Percentiles rank a stretch among this genome's conserved stretches.
Evolutionary conservation across 345 rosid species (phyloP).

Genomic region (Trapa incisa): DNA sequence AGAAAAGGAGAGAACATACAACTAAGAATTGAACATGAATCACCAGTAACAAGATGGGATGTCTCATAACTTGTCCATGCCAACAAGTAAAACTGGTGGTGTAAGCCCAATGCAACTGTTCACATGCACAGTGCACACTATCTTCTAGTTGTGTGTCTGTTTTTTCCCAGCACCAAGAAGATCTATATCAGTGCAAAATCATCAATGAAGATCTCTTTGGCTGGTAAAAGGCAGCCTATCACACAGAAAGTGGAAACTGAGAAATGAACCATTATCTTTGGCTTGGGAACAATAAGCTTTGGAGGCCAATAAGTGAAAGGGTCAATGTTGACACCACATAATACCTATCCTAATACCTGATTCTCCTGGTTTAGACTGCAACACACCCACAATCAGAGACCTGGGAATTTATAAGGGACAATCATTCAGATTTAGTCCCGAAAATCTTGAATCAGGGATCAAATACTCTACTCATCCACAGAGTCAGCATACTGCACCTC

Average conservation of each 20-base stretch:
- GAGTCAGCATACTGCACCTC: background rate
- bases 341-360: no score
- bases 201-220: no score
- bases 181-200: no score
- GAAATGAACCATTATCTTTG: no score
- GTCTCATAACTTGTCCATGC: background rate
- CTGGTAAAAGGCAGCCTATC: no score
- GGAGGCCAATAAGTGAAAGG: no score
- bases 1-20: background rate
- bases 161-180: background rate
- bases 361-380: no score
- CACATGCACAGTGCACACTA: background rate
- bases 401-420: background rate
- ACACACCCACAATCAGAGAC: background rate
- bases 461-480: background rate
- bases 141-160: background rate
- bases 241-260: no score
- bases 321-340: no score
- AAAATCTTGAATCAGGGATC: background rate
- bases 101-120: background rate
- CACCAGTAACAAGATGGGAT: background rate
- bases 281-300: no score
- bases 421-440: background rate
- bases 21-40: background rate
- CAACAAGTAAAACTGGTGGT: background rate